Evolutionary conservation across 2,329 filamentous ascomycete species (phyloP).

Genomic region (Emericellopsis cladophorae): DNA sequence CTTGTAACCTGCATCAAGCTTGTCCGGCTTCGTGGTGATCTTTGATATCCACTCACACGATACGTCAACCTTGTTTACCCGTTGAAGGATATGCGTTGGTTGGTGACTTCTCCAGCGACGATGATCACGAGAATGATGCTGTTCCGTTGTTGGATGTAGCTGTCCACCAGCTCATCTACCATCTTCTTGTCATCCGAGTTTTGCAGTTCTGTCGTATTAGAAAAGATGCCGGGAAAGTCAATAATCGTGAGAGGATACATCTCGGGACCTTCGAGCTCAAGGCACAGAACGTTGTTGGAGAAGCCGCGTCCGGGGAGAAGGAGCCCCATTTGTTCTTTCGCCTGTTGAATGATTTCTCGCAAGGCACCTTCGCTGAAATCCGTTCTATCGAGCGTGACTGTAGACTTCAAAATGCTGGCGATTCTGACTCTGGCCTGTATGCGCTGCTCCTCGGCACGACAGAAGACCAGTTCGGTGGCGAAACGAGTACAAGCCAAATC

Average conservation of each 20-base stretch:
- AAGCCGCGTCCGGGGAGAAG: slow-evolving; percentile 16
- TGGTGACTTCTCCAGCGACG: slow-evolving; percentile 31
- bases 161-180: slow-evolving; percentile 24
- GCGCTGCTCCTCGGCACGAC: slow-evolving; percentile 19
- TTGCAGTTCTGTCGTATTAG: slow-evolving; percentile 17
- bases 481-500: slow-evolving; percentile 46
- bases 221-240: slow-evolving; percentile 37
- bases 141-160: slow-evolving; percentile 42
- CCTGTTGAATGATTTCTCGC: slow-evolving; percentile 34
- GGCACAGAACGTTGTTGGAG: slow-evolving; percentile 29
- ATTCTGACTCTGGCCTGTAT: slow-evolving; percentile 30
- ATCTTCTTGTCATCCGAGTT: slow-evolving; percentile 14
- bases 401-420: slow-evolving; percentile 10
- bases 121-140: slow-evolving; percentile 47
- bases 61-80: slow-evolving; percentile 28
- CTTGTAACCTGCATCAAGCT: too few relatives aligned
- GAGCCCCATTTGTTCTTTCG: slow-evolving; percentile 36
- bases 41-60: slow-evolving; percentile 34
- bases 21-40: too few relatives aligned
- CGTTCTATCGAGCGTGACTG: slow-evolving; percentile 15
- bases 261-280: slow-evolving; percentile 26
- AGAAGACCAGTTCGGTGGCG: slow-evolving; percentile 45
- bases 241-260: slow-evolving; percentile 36
- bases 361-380: slow-evolving; percentile 26
- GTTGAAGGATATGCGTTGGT: slow-evolving; percentile 36